Evolutionary conservation across 208 protist genomes (phyloP).

Genomic region (Herpetomonas tarakana): DNA sequence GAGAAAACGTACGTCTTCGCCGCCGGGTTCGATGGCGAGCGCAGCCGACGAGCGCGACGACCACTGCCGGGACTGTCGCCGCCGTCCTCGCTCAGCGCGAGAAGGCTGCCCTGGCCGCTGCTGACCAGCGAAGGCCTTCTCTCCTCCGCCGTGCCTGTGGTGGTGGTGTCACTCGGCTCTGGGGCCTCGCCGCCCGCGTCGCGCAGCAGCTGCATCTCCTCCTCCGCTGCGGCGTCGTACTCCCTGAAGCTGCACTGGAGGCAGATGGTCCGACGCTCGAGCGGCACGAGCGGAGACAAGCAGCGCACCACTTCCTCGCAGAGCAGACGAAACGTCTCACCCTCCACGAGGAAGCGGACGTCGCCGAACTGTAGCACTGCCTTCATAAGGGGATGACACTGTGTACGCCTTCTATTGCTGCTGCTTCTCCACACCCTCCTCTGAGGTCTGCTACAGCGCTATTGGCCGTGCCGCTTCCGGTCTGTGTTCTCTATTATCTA

Average conservation of each 20-base stretch:
- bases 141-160: background rate
- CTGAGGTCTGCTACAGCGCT: no score
- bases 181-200: conserved; percentile 2
- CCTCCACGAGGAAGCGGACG: conserved; percentile 34
- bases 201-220: conserved; percentile 14
- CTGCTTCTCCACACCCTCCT: background rate
- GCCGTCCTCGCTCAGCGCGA: background rate
- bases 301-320: conserved; percentile 24
- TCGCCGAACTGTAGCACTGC: conserved; percentile 33
- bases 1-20: conserved; percentile 21
- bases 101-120: no score
- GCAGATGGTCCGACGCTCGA: conserved; percentile 16
- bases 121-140: background rate
- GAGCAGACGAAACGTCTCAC: conserved; percentile 30
- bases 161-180: background rate
- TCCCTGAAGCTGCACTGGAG: conserved; percentile 16
- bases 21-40: background rate
- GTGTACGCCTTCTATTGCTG: background rate
- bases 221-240: conserved; percentile 13
- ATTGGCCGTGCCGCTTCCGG: no score
- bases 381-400: conserved; percentile 18
- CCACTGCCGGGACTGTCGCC: conserved; percentile 7
- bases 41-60: conserved; percentile 1
- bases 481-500: conserved; percentile 4
- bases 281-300: conserved; percentile 18